These are phyloP conservation scores for Zangia roseola DNA, from an alignment of 768 basidiomycete genomes.

Conservation along the genomic window DNA sequence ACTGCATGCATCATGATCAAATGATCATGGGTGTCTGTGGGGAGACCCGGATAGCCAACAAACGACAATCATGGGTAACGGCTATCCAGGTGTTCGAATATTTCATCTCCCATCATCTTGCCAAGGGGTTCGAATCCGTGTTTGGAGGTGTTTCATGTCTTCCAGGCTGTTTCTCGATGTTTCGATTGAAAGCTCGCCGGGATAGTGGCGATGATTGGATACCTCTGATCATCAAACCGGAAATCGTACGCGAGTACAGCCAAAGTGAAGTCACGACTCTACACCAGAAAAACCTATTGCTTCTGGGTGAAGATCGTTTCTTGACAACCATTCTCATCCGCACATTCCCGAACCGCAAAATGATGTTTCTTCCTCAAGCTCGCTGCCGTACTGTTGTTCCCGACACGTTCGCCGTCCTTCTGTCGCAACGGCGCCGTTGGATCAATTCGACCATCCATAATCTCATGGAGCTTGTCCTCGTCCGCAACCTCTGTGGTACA, in stretches of 20 bases:
- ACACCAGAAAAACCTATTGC: slow-evolving; percentile 95
- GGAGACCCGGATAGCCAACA: slow-evolving; percentile 98
- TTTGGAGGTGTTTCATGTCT: slow-evolving; percentile 99
- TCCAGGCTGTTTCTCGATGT: slow-evolving; percentile 99
- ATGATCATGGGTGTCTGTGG: slow-evolving; percentile 99
- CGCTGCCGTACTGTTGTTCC: slow-evolving; percentile 94
- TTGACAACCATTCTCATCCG: slow-evolving; percentile 93
- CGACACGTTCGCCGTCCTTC: slow-evolving; percentile 87
- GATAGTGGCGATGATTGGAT: slow-evolving; percentile 93
- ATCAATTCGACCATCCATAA: slow-evolving; percentile 99
- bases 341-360: slow-evolving; percentile 97
- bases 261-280: slow-evolving; percentile 91
- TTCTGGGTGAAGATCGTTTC: slow-evolving; percentile 99
- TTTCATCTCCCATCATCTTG: slow-evolving; percentile 97
- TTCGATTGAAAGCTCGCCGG: slow-evolving; percentile 92
- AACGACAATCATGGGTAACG: slow-evolving; percentile 97
- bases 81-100: slow-evolving; percentile 98
- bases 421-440: slow-evolving; percentile 98
- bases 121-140: slow-evolving; percentile 98
- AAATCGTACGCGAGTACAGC: slow-evolving; percentile 96
- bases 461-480: slow-evolving; percentile 96
- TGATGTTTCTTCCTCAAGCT: slow-evolving; percentile 99
- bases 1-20: slow-evolving; percentile 98
- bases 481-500: slow-evolving; percentile 95
- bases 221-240: slow-evolving; percentile 93